Evolutionary conservation across 176 grass and related monocot genomes (phyloP).

Genomic region (Microstegium vimineum): DNA sequence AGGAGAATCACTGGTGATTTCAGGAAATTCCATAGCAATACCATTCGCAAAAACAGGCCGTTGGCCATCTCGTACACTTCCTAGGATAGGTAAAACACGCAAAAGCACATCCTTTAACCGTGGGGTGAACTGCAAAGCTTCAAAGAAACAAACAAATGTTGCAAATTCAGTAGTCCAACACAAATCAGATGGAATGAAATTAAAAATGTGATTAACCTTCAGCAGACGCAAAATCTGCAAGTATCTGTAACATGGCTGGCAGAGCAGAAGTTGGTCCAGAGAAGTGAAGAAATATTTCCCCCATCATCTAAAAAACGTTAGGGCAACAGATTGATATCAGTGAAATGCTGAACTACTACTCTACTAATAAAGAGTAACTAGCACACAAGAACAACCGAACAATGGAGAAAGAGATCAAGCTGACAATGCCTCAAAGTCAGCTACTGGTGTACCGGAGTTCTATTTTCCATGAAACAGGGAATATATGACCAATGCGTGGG

Average conservation of each 20-base stretch:
- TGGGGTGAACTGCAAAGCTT: conserved; percentile 97
- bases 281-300: conserved; percentile 93
- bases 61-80: conserved; percentile 78
- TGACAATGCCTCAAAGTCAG: background rate
- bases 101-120: conserved; percentile 88
- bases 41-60: conserved; percentile 94
- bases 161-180: conserved; percentile 49
- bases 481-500: background rate
- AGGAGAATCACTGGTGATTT: conserved; percentile 7
- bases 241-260: conserved; percentile 94
- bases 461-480: background rate
- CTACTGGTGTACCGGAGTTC: background rate
- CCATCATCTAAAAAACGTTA: conserved; percentile 69
- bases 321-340: background rate
- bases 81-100: conserved; percentile 93
- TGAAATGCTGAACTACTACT: background rate
- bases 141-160: conserved; percentile 40
- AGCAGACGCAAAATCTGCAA: conserved; percentile 81
- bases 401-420: background rate
- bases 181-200: conserved; percentile 27
- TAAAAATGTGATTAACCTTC: conserved; percentile 67
- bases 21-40: conserved; percentile 42
- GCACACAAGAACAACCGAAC: conserved; percentile 1
- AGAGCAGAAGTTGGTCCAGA: conserved; percentile 86
- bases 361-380: background rate